Conservation (phyloP, 2,329 filamentous ascomycete genomes). For the Cytospora leucostoma region DNA sequence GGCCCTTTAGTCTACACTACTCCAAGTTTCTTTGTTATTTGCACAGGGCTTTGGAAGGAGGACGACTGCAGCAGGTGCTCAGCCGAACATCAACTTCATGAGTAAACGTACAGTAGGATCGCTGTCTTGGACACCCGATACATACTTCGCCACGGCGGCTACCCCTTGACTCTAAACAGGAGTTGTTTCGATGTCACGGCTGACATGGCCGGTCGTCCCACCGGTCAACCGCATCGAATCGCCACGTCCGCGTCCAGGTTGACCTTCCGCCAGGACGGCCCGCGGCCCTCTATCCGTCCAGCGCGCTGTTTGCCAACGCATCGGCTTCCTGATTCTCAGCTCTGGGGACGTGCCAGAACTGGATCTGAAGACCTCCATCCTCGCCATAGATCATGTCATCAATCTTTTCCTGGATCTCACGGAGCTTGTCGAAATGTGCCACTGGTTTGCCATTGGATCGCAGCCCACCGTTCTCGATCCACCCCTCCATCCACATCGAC, state of each 20-base stretch:
- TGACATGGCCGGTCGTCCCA: not conserved
- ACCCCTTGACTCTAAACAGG: not conserved
- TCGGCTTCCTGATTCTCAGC: constrained; percentile 28
- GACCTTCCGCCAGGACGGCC: not conserved
- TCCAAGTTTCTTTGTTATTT: not conserved
- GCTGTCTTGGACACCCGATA: not conserved
- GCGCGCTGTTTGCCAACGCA: constrained; percentile 24
- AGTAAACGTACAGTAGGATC: not conserved
- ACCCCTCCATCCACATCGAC: constrained; percentile 27
- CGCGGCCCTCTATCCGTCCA: not conserved
- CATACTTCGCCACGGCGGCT: not conserved
- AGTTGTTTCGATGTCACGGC: not conserved
- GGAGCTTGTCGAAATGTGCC: constrained; percentile 23
- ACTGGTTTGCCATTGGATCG: constrained; percentile 10
- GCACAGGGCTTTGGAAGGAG: not conserved
- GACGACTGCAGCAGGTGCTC: not conserved
- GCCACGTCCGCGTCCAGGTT: not conserved
- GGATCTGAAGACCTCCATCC: constrained; percentile 24
- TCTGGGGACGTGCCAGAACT: constrained; percentile 29
- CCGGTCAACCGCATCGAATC: not conserved
- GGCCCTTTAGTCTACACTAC: not conserved
- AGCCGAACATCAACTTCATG: not conserved
- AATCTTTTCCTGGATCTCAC: constrained; percentile 23
- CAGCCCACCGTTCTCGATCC: constrained; percentile 27
- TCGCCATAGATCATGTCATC: constrained; percentile 27